Base-by-base conservation (phyloP, 2,329 filamentous ascomycete species). In the Colletotrichum tamarilloi region DNA sequence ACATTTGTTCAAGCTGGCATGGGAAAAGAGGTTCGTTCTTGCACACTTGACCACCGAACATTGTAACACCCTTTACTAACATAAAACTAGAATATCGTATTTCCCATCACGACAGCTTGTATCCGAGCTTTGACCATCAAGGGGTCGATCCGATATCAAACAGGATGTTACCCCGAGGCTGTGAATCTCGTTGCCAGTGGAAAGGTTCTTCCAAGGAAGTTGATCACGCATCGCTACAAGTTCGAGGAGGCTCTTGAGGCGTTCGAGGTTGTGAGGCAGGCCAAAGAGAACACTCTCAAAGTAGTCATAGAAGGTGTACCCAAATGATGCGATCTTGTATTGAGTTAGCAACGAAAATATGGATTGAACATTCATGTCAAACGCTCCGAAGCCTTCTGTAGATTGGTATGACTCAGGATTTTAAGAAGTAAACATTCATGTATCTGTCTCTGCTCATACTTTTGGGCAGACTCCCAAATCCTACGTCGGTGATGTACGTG, bases 81-180 rank as follows among this genome's bases (percentile, higher is more conserved):
- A 35, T 24, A 19, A 19, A 2, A 16, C 5, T 9, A 72, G 81
- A 87, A 86, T 60, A 83, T 89, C 14, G 77, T 83, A 0, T 86
- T 95, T 1, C 93, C 93, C 2, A 85, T 95, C 57, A 93, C 91
- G 6, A 91, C 92, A 3, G 93, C 93, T 4, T 92, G 93, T 49
- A 85, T 94, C 38, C 89, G 92, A 42, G 93, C 95, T 82, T 90
- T 95, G 58, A 93, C 95, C 79, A 91, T 95, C 38, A 83, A 94
- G 30, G 93, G 93, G 49, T 91, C 94, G 30, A 49, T 95, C 83
- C 88, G 93, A 60, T 95, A 95, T 77, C 92, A 92, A 12, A 93
- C 94, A 80, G 94, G 92, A 0, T 95, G 95, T 78, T 86, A 88
- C 75, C 88, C 94, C 69, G 89, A 92, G 62, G 89, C 88, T 0